These are phyloP conservation scores for Eragrostis nindensis DNA, from an alignment of 176 grass and related monocot genomes.

Conservation along the genomic window DNA sequence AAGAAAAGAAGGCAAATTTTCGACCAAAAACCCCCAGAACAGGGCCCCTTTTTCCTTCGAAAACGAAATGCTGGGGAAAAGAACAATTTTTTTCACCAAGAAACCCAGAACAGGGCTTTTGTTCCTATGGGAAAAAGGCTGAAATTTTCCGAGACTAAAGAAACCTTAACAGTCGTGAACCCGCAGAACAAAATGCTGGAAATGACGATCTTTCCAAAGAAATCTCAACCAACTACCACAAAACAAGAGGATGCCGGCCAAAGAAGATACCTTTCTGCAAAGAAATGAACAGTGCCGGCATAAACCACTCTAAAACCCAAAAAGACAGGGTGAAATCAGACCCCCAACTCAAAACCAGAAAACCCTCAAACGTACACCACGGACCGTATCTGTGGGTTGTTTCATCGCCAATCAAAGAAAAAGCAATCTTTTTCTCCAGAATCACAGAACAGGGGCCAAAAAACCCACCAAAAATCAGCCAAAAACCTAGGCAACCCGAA, in stretches of 20 bases:
- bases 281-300: not conserved
- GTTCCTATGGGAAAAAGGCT: not conserved
- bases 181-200: not conserved
- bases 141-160: not conserved
- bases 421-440: not conserved
- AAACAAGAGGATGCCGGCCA: not conserved
- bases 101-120: not conserved
- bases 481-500: not conserved
- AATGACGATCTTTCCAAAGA: not conserved
- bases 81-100: not conserved
- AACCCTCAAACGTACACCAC: not conserved
- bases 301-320: constrained; percentile 1
- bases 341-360: not conserved
- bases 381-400: not conserved
- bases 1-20: not conserved
- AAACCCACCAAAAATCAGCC: constrained; percentile 8
- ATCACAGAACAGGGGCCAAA: not conserved
- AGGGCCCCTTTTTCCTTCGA: not conserved
- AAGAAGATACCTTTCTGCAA: not conserved
- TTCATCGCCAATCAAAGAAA: not conserved
- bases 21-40: not conserved
- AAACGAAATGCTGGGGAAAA: not conserved
- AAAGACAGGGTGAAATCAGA: not conserved
- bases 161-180: not conserved
- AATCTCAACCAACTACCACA: not conserved